phyloP scores from a whole-genome alignment of 2,329 filamentous ascomycete species.

The Coniochaeta pulveracea region DNA sequence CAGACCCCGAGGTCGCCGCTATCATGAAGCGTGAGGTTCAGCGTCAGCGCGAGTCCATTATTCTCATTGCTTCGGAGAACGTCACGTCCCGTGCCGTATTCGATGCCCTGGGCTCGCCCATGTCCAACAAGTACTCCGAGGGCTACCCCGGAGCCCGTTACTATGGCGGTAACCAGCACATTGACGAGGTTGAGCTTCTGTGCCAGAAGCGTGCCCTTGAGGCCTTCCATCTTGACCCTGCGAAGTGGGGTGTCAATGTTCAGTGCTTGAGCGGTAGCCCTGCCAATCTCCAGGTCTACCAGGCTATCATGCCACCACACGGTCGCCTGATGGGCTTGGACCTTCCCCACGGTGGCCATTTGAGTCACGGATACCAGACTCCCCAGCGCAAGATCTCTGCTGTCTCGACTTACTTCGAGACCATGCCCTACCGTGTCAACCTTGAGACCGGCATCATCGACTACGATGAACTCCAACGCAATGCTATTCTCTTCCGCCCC shows the following conservation, averaged over 20 bases:
- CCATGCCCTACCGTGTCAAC: constrained; percentile 88
- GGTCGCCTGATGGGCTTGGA: constrained; percentile 96
- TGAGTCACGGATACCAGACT: constrained; percentile 96
- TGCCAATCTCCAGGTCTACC: constrained; percentile 96
- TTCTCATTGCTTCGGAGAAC: constrained; percentile 98
- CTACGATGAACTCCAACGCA: constrained; percentile 85
- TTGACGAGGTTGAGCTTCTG: constrained; percentile 88
- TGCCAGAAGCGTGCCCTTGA: constrained; percentile 91
- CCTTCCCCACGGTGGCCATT: constrained; percentile 85
- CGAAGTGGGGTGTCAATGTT: constrained; percentile 98
- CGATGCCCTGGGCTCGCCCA: constrained; percentile 87
- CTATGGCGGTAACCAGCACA: constrained; percentile 98
- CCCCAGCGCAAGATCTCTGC: constrained; percentile 94
- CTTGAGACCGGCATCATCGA: constrained; percentile 91
- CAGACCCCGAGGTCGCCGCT: constrained; percentile 85
- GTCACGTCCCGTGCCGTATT: constrained; percentile 97
- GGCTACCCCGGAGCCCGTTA: constrained; percentile 96
- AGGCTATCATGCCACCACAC: constrained; percentile 91
- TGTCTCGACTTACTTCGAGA: constrained; percentile 98
- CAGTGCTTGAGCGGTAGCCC: constrained; percentile 88
- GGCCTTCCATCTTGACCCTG: constrained; percentile 75
- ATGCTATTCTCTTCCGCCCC: constrained; percentile 83
- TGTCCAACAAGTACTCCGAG: constrained; percentile 99
- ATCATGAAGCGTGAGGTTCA: constrained; percentile 97
- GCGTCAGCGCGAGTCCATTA: constrained; percentile 96